Percentiles rank a stretch among this genome's conserved stretches.
These are phyloP conservation scores for Solanum hybrid DNA, from an alignment of 305 asterid genomes.

Conservation along the genomic window DNA sequence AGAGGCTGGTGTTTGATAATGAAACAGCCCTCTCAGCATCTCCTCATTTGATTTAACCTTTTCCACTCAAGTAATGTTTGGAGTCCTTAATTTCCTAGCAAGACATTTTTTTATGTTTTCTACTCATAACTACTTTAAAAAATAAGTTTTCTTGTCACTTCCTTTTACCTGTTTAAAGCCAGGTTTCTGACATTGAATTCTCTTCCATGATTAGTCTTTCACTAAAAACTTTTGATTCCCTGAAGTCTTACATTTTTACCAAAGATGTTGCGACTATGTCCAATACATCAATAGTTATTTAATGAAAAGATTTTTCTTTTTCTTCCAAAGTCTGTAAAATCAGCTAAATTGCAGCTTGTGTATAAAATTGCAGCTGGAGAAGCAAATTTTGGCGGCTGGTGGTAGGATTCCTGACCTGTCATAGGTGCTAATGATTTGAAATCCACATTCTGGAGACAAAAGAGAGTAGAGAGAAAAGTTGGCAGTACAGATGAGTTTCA, in stretches of 20 bases:
- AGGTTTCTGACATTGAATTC: not conserved
- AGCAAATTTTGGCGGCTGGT: slow-evolving; percentile 79
- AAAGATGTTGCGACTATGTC: not conserved
- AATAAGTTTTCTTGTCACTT: not conserved
- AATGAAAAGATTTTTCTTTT: not conserved
- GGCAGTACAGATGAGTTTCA: not conserved
- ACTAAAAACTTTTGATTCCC: not conserved
- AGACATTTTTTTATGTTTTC: not conserved
- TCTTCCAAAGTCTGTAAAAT: not conserved
- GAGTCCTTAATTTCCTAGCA: not conserved
- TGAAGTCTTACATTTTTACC: not conserved
- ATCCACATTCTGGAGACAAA: not conserved
- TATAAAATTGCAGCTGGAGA: slow-evolving; percentile 53
- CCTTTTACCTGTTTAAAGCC: not conserved
- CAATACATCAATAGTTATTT: not conserved
- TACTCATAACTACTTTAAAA: not conserved
- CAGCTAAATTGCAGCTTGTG: not conserved
- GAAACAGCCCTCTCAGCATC: not conserved
- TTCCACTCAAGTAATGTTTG: not conserved
- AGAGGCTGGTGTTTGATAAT: not conserved
- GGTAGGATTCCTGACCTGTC: slow-evolving; percentile 51
- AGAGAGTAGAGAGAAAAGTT: not conserved
- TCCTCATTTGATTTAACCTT: not conserved
- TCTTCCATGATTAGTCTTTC: not conserved
- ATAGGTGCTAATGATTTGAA: slow-evolving; percentile 7